Percentiles rank a stretch among this genome's conserved stretches.
Conservation (phyloP, 139 green algal species). For the Desmodesmus armatus region DNA sequence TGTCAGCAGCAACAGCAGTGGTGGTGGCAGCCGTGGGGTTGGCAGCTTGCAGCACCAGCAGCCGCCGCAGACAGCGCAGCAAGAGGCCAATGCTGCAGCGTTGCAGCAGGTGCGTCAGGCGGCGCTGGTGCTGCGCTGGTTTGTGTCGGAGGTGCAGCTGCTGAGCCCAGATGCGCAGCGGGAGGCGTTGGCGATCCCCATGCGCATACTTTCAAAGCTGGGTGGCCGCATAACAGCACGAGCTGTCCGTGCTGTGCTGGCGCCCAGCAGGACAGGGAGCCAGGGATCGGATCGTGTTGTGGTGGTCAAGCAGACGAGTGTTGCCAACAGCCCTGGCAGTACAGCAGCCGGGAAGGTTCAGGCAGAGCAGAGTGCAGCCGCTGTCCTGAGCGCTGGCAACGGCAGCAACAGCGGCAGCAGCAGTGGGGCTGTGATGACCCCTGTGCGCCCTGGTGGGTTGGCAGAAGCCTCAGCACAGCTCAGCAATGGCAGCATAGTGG, state of each 20-base stretch:
- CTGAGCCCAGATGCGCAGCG: conserved; percentile 49
- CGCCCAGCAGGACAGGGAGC: background rate
- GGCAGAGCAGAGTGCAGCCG: conserved; percentile 22
- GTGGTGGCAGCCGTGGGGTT: background rate
- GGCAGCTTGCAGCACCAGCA: background rate
- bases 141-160: conserved; percentile 51
- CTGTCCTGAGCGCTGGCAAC: background rate
- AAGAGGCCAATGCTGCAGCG: background rate
- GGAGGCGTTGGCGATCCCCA: conserved; percentile 57
- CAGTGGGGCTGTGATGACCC: background rate
- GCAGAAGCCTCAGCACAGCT: background rate
- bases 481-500: background rate
- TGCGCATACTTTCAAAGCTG: conserved; percentile 51
- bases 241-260: conserved; percentile 40
- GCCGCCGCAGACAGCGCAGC: background rate
- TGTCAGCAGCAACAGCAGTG: conserved; percentile 3
- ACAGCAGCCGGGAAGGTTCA: background rate
- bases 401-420: background rate
- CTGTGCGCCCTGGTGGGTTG: too few relatives aligned
- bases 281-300: background rate
- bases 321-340: background rate
- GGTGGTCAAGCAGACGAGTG: background rate
- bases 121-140: conserved; percentile 56
- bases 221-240: conserved; percentile 51
- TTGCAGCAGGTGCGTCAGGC: conserved; percentile 36